phyloP scores from a whole-genome alignment of 148 eudicot genomes.

The Rhododendron vialii region DNA sequence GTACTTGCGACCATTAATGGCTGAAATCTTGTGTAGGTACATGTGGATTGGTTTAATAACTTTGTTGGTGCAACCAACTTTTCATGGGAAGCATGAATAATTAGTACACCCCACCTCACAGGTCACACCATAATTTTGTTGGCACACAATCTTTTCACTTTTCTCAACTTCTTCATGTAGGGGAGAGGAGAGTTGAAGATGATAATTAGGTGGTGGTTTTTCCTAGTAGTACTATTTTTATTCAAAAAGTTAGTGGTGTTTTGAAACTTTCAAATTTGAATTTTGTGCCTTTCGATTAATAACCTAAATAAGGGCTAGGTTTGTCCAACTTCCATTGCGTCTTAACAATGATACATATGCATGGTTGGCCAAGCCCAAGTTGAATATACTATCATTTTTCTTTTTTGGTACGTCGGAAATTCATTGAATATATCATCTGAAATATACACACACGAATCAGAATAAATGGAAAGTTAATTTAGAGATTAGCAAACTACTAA shows the following conservation, averaged over 20 bases:
- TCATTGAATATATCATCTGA: no score
- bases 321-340: background rate
- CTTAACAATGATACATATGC: background rate
- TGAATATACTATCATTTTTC: background rate
- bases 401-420: no score
- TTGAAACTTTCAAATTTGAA: background rate
- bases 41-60: background rate
- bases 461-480: no score
- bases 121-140: conserved; percentile 9
- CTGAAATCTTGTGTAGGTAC: background rate
- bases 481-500: no score
- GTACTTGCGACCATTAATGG: background rate
- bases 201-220: background rate
- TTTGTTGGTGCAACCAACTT: background rate
- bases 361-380: background rate
- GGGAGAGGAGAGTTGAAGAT: background rate
- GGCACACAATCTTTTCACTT: background rate
- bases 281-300: background rate
- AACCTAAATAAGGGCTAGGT: background rate
- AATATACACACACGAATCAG: no score
- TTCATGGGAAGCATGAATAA: conserved; percentile 1
- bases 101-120: conserved; percentile 3
- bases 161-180: background rate
- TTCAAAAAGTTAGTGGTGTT: background rate
- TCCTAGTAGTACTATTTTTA: background rate